Base-by-base conservation (phyloP, 495 filamentous ascomycete genomes). In the Ramalina intermedia region DNA sequence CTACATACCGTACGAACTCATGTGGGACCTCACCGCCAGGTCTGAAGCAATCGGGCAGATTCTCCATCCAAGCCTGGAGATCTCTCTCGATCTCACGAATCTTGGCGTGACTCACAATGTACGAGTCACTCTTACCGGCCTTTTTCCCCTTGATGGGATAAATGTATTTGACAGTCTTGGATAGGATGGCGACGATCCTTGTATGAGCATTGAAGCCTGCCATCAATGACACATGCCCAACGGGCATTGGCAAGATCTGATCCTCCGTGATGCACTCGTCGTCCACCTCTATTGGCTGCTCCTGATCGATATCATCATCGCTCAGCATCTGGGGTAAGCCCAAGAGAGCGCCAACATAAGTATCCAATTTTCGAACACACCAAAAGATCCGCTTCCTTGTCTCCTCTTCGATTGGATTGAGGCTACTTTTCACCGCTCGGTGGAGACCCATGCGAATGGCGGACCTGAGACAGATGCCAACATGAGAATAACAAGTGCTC, bases 21-120 rank as follows among this genome's bases (percentile, higher is more conserved):
- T 79, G 73, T 0, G 80, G 76, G 2, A 81, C 81, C 42, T 89
- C 86, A 4, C 76, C 74, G 48, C 83, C 82, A 2, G 86, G 86
- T 43, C 79, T 81, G 54, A 95, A 73, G 39, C 73, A 75, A 53
- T 75, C 67, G 2, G 87, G 87, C 17, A 98, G 67, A 42, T 77
- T 66, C 48, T 94, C 84, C 61, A 82, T 80, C 91, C 91, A 98
- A 18, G 72, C 65, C 46, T 85, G 78, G 44, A 98, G 72, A 59
- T 96, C 88, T 37, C 73, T 64, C 62, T 96, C 91, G 49, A 98
- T 87, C 58, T 96, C 91, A 47, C 85, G 75, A 41, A 98, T 90
- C 50, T 82, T 83, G 4, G 85, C 75, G 57, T 93, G 86, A 63
- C 84, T 89, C 54, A 98, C 87, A 58, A 83, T 80, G 61, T 95